Base-by-base conservation (phyloP, 345 rosid genomes). In the Heritiera fomes region DNA sequence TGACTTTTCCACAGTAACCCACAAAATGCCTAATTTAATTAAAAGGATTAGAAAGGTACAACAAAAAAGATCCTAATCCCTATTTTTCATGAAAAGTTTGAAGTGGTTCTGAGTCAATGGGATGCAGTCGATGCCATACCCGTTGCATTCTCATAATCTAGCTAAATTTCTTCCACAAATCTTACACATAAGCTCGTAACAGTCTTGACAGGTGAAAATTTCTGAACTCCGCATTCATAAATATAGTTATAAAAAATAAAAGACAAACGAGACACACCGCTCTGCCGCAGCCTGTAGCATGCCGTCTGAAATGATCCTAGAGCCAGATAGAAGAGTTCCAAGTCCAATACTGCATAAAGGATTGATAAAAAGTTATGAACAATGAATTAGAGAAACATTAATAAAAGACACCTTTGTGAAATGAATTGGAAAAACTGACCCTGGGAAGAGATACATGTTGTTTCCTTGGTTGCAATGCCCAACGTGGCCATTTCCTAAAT, bases 201-300 rank as follows among this genome's bases (percentile, higher is more conserved):
- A 38, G 18, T 43, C 4, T 70, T 73, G 9, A 9, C 71, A 18
- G 20, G 64, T 28, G 43, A 66, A 40, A 43, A 23, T 30, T 64
- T 65, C 30, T 30, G 47, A 50, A 75, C 49, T 77, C 71, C 63
- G 34, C 23, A 77, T 64, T 60, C 17, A 17, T n/a, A 67, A 50
- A 68, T 18, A 55, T 60, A 32, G 32, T 23, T 56, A 62, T 62
- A 11, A 46, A 80, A 52, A 71, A 32, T 13, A 52, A 52, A 50
- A 32, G 8, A 38, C 7, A 32, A 61, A 79, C 72, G 68, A 76
- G 49, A 71, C 64, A 10, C 87, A 96, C 99, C 98, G 91, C 85
- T 94, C 98, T 11, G 97, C 92, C 78, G 99, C 99, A 38, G 97
- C 99, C 87, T 94, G 99, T 81, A 96, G 95, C 99, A 96, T 96